Evolutionary conservation across 805 yeast genomes (phyloP).

Genomic region (Sungouiozyma intestinalis): DNA sequence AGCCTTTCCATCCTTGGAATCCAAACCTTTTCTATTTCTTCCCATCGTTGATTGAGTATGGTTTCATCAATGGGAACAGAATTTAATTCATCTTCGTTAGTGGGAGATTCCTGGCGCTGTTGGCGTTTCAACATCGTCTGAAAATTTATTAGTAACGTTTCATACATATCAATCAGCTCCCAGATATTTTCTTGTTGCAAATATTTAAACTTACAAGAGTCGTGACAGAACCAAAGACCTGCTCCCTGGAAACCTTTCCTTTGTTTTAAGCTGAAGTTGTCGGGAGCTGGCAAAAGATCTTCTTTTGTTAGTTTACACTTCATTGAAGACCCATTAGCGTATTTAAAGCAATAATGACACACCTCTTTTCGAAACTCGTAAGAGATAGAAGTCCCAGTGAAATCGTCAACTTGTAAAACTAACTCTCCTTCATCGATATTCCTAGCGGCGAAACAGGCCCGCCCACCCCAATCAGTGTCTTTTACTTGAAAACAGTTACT

Average conservation of each 20-base stretch:
- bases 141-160: conserved; percentile 19
- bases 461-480: conserved; percentile 15
- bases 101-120: conserved; percentile 5
- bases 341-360: conserved; percentile 44
- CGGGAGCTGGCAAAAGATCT: conserved; percentile 4
- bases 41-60: conserved; percentile 10
- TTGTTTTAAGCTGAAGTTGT: conserved; percentile 4
- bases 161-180: conserved; percentile 29
- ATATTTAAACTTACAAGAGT: conserved; percentile 34
- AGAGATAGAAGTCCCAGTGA: conserved; percentile 39
- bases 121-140: conserved; percentile 25
- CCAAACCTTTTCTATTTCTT: conserved; percentile 31
- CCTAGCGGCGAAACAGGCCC: conserved; percentile 46
- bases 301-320: conserved; percentile 29
- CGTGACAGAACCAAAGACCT: conserved; percentile 46
- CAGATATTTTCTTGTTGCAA: conserved; percentile 27
- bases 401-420: conserved; percentile 32
- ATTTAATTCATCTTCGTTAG: neutral
- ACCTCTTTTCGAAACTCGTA: conserved; percentile 53
- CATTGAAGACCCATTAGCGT: conserved; percentile 38
- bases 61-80: conserved; percentile 5
- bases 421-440: conserved; percentile 34
- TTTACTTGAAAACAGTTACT: conserved; percentile 7
- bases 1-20: conserved; percentile 21
- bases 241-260: conserved; percentile 26